Evolutionary conservation across 2,329 filamentous ascomycete species (phyloP).

Genomic region (Sporothrix dimorphospora): DNA sequence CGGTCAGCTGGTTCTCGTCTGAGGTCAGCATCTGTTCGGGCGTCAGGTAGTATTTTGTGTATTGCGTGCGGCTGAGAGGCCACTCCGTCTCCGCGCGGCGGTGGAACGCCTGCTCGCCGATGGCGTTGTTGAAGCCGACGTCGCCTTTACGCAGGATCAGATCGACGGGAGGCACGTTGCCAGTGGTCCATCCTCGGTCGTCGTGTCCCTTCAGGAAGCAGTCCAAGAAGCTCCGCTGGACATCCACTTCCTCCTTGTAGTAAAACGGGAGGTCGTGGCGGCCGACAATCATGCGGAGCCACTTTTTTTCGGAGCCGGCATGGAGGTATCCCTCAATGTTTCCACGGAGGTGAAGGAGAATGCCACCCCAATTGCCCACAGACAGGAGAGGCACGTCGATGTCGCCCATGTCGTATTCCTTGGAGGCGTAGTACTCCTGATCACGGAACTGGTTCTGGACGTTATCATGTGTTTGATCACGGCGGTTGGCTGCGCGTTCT

Average conservation of each 20-base stretch:
- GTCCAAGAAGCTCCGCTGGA: constrained; percentile 69
- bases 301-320: constrained; percentile 69
- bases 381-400: constrained; percentile 69
- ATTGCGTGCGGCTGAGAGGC: constrained; percentile 68
- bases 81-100: constrained; percentile 64
- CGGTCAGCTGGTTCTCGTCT: background rate
- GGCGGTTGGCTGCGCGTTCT: constrained; percentile 52
- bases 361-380: constrained; percentile 73
- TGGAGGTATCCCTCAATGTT: constrained; percentile 68
- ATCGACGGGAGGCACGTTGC: constrained; percentile 63
- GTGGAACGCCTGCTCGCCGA: constrained; percentile 58
- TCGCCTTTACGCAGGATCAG: constrained; percentile 67
- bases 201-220: constrained; percentile 73
- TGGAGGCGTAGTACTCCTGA: constrained; percentile 65
- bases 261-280: constrained; percentile 75
- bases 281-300: constrained; percentile 69
- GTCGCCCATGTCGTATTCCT: constrained; percentile 66
- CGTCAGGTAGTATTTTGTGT: constrained; percentile 64
- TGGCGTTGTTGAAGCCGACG: constrained; percentile 66
- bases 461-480: constrained; percentile 53
- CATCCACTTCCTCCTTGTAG: constrained; percentile 67
- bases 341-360: constrained; percentile 68
- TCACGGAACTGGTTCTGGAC: constrained; percentile 60
- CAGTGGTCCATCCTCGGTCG: constrained; percentile 60
- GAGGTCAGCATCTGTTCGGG: constrained; percentile 47